These are phyloP conservation scores for Yarrowia hollandica DNA, from an alignment of 805 yeast genomes.

Conservation along the genomic window DNA sequence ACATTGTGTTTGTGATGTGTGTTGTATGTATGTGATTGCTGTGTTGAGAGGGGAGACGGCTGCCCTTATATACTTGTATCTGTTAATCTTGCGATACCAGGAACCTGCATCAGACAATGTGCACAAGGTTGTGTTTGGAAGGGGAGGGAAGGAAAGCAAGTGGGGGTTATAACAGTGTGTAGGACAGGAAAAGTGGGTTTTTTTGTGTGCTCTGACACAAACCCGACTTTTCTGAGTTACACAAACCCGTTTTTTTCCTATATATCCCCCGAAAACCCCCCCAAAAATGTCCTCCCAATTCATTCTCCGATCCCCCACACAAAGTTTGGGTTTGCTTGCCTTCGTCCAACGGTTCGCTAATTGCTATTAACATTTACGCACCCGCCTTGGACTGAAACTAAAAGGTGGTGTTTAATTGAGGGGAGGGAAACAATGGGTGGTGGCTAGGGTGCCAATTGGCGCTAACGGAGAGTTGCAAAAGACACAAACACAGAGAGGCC, in stretches of 20 bases:
- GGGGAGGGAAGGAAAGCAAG: background rate
- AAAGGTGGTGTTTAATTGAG: background rate
- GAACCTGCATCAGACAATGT: constrained; percentile 8
- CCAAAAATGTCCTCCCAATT: no score
- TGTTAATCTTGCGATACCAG: background rate
- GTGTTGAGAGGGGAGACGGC: background rate
- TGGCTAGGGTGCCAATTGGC: no score
- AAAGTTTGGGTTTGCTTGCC: constrained; percentile 11
- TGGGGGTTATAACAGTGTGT: no score
- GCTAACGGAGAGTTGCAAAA: no score
- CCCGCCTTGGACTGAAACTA: constrained; percentile 8
- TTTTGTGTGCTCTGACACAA: no score
- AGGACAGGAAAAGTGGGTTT: no score
- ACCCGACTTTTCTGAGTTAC: no score
- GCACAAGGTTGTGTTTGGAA: background rate
- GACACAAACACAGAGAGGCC: no score
- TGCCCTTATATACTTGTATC: background rate
- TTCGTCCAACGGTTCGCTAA: constrained; percentile 22
- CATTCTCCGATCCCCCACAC: background rate
- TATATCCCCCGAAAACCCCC: no score
- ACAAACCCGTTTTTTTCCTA: no score
- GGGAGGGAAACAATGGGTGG: no score
- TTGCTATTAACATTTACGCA: constrained; percentile 1
- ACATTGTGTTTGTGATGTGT: background rate
- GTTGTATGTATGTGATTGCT: background rate